A percentile compares a stretch with the other conserved stretches of the same genome.
Conservation (phyloP, 2,329 filamentous ascomycete genomes). For the Exophiala lecanii-corni region DNA sequence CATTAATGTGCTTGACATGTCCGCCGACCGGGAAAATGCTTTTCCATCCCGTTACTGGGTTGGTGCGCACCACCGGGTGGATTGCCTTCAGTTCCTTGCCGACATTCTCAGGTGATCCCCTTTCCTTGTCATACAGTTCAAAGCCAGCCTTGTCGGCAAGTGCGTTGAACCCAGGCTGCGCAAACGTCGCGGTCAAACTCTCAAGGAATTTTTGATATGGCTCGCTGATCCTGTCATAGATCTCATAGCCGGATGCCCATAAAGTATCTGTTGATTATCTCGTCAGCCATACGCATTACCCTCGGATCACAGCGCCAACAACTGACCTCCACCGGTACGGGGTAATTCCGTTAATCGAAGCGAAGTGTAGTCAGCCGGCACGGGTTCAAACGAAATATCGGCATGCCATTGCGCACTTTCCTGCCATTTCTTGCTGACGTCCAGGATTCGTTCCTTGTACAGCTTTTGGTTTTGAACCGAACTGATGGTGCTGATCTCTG, state of each 20-base stretch:
- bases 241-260: conserved; percentile 63
- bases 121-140: conserved; percentile 37
- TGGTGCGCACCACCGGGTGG: conserved; percentile 56
- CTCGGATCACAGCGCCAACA: not conserved
- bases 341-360: conserved; percentile 54
- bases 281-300: conserved; percentile 23
- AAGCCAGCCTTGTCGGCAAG: conserved; percentile 34
- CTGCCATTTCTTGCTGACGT: conserved; percentile 32
- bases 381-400: conserved; percentile 61
- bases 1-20: conserved; percentile 40
- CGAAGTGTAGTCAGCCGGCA: conserved; percentile 59
- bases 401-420: conserved; percentile 50
- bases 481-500: conserved; percentile 60
- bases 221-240: conserved; percentile 55
- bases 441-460: conserved; percentile 31
- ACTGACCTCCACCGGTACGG: conserved; percentile 46
- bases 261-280: conserved; percentile 57
- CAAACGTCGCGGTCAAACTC: conserved; percentile 51
- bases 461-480: conserved; percentile 51
- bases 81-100: conserved; percentile 46
- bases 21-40: conserved; percentile 46
- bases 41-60: conserved; percentile 61
- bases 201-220: conserved; percentile 56
- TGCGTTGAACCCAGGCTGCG: conserved; percentile 46
- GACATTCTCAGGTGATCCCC: conserved; percentile 52